A percentile compares a stretch with the other conserved stretches of the same genome.
These are phyloP conservation scores for Elongisporangium undulatum DNA, from an alignment of 352 stramenopile genomes.

Conservation along the genomic window DNA sequence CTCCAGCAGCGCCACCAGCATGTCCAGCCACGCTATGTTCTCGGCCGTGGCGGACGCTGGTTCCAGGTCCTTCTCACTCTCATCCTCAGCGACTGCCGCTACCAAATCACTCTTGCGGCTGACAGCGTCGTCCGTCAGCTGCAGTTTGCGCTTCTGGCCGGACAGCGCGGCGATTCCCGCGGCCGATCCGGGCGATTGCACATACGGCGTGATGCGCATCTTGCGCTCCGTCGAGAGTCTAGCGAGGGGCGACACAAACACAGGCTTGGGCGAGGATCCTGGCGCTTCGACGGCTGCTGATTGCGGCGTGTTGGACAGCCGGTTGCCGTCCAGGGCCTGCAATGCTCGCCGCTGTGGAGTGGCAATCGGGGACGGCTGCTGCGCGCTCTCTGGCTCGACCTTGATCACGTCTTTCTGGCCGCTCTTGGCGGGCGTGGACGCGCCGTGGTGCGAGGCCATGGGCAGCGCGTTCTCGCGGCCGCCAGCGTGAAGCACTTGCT, in stretches of 20 bases:
- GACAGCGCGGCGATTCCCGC: background rate
- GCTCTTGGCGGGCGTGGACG: background rate
- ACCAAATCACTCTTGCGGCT: background rate
- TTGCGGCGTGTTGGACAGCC: background rate
- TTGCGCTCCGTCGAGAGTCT: background rate
- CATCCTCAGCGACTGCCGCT: background rate
- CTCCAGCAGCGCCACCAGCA: slow-evolving; percentile 70
- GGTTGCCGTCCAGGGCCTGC: background rate
- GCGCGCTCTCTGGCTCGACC: background rate
- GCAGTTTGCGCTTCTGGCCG: background rate
- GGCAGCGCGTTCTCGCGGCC: background rate
- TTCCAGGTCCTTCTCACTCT: background rate
- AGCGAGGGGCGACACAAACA: background rate
- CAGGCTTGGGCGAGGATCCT: background rate
- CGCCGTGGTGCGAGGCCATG: background rate
- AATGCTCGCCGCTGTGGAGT: background rate
- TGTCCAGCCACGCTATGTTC: slow-evolving; percentile 83
- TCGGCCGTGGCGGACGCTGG: slow-evolving; percentile 10
- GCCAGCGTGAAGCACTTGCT: background rate
- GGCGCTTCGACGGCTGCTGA: background rate
- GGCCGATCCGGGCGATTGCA: background rate
- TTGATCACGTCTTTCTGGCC: background rate
- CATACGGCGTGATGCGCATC: background rate
- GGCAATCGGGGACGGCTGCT: background rate
- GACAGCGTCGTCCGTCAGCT: background rate